Percentiles rank a stretch among this genome's conserved stretches.
Evolutionary conservation across 805 yeast genomes (phyloP).

Genomic region (Candida orba): DNA sequence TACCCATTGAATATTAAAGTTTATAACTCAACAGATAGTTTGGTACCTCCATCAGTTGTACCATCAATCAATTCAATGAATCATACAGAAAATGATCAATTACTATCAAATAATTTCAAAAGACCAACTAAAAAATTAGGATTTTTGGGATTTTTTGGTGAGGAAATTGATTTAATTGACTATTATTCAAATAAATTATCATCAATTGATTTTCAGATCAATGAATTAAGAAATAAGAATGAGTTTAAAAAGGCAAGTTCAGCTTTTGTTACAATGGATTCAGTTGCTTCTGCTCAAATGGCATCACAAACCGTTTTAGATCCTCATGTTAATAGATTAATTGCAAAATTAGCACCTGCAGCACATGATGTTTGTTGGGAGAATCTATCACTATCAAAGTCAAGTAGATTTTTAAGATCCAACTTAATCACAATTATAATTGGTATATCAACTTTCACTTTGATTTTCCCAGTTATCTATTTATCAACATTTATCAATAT

Average conservation of each 20-base stretch:
- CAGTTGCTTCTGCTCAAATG: conserved; percentile 94
- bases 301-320: conserved; percentile 92
- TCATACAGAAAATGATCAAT: conserved; percentile 4
- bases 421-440: conserved; percentile 32
- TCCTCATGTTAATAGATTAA: conserved; percentile 77
- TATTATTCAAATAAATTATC: conserved; percentile 61
- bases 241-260: conserved; percentile 72
- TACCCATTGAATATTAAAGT: conserved; percentile 17
- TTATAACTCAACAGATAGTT: conserved; percentile 18
- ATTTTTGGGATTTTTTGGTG: conserved; percentile 50
- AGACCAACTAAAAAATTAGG: conserved; percentile 44
- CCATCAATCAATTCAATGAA: conserved; percentile 8
- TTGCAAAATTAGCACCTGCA: conserved; percentile 86
- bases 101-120: background rate
- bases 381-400: conserved; percentile 70
- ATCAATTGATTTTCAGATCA: conserved; percentile 63
- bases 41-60: conserved; percentile 22
- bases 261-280: conserved; percentile 91
- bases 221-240: conserved; percentile 58
- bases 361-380: conserved; percentile 95
- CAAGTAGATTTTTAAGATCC: conserved; percentile 54
- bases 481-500: conserved; percentile 75
- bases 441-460: conserved; percentile 53
- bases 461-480: conserved; percentile 79
- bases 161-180: conserved; percentile 73